Conservation (phyloP, 2,329 filamentous ascomycete species). For the Cercospora sp. region DNA sequence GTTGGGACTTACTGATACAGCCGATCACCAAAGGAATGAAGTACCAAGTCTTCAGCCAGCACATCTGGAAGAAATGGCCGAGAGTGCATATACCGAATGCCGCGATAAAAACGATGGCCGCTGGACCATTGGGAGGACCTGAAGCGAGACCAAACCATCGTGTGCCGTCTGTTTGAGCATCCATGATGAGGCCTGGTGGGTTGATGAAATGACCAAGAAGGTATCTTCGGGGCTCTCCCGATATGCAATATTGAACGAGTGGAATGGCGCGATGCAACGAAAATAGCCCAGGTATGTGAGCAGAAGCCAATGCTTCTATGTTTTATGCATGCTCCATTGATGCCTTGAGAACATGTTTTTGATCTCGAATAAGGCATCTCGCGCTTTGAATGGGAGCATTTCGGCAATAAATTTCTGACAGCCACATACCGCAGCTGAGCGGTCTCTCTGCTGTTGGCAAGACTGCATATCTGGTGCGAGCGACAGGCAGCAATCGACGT, state of each 20-base stretch:
- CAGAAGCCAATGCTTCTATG: background rate
- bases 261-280: background rate
- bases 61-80: constrained; percentile 42
- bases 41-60: constrained; percentile 39
- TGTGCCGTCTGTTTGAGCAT: constrained; percentile 10
- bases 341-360: background rate
- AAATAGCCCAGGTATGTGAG: background rate
- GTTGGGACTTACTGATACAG: constrained; percentile 39
- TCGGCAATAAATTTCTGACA: background rate
- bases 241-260: background rate
- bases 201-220: background rate
- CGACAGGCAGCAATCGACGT: background rate
- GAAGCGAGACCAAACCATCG: constrained; percentile 5
- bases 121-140: constrained; percentile 20
- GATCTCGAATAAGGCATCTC: background rate
- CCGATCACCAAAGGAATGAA: constrained; percentile 43
- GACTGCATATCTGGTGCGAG: background rate
- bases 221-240: background rate
- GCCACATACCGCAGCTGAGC: background rate
- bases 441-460: background rate
- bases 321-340: background rate
- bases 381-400: background rate
- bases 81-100: constrained; percentile 32
- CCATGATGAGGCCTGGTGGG: background rate
- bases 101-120: constrained; percentile 32